A percentile compares a stretch with the other conserved stretches of the same genome.
Evolutionary conservation across 768 basidiomycete genomes (phyloP).

Genomic region (Russula emetica): DNA sequence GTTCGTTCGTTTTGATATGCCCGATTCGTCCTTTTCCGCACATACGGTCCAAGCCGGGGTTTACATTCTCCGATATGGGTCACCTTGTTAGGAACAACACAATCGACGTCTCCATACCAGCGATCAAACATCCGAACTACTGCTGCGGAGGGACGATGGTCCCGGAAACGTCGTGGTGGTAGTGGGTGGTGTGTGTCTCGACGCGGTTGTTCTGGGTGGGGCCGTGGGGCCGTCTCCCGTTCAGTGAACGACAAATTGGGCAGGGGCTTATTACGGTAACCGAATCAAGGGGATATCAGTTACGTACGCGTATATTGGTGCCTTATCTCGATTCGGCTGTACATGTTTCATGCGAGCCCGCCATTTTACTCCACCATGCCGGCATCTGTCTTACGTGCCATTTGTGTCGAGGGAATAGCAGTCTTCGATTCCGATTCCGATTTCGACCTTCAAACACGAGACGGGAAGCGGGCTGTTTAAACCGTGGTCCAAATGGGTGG

Average conservation of each 20-base stretch:
- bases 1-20: no score
- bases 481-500: background rate
- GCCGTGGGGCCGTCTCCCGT: background rate
- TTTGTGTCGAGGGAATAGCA: background rate
- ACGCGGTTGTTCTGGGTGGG: slow-evolving; percentile 3
- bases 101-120: background rate
- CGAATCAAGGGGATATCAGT: background rate
- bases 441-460: background rate
- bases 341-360: slow-evolving; percentile 2
- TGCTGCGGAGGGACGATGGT: background rate
- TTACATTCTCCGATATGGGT: background rate
- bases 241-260: background rate
- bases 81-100: background rate
- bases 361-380: background rate
- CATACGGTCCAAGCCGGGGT: background rate
- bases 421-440: slow-evolving; percentile 4
- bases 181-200: background rate
- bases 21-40: background rate
- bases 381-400: slow-evolving; percentile 15
- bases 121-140: background rate
- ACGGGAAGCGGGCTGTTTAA: background rate
- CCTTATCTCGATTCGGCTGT: slow-evolving; percentile 2
- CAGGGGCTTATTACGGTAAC: background rate
- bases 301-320: slow-evolving; percentile 10
- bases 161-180: background rate